Evolutionary conservation across 1,139 yeast genomes (phyloP), one percentile per base, ranked within the genome.

Genomic region (Ogataea hybrid): DNA sequence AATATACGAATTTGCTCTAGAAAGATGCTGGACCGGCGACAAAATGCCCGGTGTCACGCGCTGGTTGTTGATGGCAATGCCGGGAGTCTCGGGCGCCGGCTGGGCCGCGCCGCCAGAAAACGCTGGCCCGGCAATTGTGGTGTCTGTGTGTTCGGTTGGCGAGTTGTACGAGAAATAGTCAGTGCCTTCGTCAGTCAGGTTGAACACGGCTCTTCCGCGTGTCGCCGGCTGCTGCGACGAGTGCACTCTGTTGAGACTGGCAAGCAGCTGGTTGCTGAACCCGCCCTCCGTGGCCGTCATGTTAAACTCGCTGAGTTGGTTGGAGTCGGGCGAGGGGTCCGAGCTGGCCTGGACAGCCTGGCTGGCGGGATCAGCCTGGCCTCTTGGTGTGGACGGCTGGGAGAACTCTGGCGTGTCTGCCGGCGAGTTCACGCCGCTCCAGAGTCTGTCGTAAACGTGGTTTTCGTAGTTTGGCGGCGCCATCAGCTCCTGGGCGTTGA

Each of bases 391-490:
- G 21, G 41, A 31, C 2, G 46, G 35, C 16, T 47, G 49, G 2
- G 53, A 48, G 11, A 44, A 41, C 10, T 33, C 40, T 4, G 88
- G 86, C 1, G 84, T 71, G 25, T 79, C 83, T 7, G 69, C 41
- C 9, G 71, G 64, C 3, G 73, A 61, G 2, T 49, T 44, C 4
- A 81, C 70, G 43, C 84, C 95, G 28, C 76, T 71, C 90, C 90
- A 90, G 29, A 92, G 66, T 43, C 89, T 68, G 63, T 92, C 98
- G 62, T 86, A 89, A 28, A 89, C 78, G 60, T 88, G 96, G 48
- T 75, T 80, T 49, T 82, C 89, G 59, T 92, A 92, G 48, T 84
- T 74, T 22, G 98, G 98, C 3, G 97, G 97, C 0, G 97, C 96
- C 63, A 81, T 71, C 32, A 78, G 64, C 22, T 61, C 61, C 38